A percentile compares a stretch with the other conserved stretches of the same genome.
phyloP scores from a whole-genome alignment of 768 basidiomycete species.

The Tulasnella sp. region DNA sequence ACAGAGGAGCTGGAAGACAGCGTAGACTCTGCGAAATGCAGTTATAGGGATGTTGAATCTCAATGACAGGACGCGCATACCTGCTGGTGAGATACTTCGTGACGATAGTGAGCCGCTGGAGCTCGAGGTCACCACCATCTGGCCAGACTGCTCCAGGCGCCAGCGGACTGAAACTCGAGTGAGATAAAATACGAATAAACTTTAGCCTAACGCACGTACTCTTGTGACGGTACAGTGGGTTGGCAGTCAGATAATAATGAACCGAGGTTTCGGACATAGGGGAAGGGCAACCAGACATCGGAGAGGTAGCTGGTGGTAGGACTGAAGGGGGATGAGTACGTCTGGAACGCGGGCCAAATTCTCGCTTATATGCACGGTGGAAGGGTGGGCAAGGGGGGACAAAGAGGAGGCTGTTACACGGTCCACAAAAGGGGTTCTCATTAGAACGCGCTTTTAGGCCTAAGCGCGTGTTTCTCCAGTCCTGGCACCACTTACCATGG shows the following conservation, averaged over 20 bases:
- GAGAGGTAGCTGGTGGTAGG: neutral
- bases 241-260: neutral
- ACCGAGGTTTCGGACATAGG: neutral
- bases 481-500: neutral
- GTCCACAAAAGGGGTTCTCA: neutral
- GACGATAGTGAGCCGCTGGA: neutral
- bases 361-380: neutral
- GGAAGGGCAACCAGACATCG: neutral
- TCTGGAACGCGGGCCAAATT: neutral
- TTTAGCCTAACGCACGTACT: neutral
- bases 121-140: neutral
- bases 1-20: neutral
- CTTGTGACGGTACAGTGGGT: neutral
- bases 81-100: neutral
- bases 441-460: neutral
- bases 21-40: neutral
- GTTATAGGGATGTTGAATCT: neutral
- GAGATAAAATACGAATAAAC: neutral
- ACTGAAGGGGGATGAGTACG: neutral
- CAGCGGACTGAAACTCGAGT: neutral
- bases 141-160: neutral
- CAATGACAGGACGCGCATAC: neutral
- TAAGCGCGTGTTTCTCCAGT: neutral
- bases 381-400: neutral
- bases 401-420: neutral